Conservation (phyloP, 2,329 filamentous ascomycete species). For the Ophiobolus disseminans region DNA sequence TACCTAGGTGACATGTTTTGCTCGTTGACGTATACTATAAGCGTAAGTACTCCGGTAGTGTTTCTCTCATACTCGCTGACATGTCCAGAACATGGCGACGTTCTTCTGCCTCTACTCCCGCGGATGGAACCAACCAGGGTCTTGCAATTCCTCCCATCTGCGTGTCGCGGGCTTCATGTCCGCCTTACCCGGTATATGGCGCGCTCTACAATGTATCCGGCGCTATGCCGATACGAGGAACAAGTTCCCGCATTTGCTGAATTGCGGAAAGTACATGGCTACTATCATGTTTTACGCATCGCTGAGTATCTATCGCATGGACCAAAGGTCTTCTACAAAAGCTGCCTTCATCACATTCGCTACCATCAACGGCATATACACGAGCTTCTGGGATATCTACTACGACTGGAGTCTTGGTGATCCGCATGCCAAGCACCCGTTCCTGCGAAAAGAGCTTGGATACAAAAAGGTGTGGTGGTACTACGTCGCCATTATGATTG, state of each 20-base stretch:
- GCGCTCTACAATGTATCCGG: conserved; percentile 85
- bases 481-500: conserved; percentile 81
- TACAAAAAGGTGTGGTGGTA: conserved; percentile 84
- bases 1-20: conserved; percentile 98
- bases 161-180: conserved; percentile 85
- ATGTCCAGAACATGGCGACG: conserved; percentile 76
- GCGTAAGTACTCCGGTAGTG: conserved; percentile 63
- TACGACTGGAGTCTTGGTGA: conserved; percentile 98
- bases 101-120: conserved; percentile 95
- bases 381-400: conserved; percentile 87
- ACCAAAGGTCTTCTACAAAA: conserved; percentile 64
- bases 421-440: conserved; percentile 68
- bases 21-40: conserved; percentile 87
- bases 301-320: conserved; percentile 83
- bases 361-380: conserved; percentile 82
- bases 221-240: conserved; percentile 88
- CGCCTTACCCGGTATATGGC: conserved; percentile 85
- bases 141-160: conserved; percentile 87
- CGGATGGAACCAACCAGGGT: conserved; percentile 72
- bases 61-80: conserved; percentile 5
- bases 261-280: conserved; percentile 88
- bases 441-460: conserved; percentile 74
- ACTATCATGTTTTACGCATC: conserved; percentile 81
- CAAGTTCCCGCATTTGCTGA: conserved; percentile 89
- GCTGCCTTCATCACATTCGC: conserved; percentile 82